Conservation (phyloP, 768 basidiomycete genomes). For the Pisolithus microcarpus region DNA sequence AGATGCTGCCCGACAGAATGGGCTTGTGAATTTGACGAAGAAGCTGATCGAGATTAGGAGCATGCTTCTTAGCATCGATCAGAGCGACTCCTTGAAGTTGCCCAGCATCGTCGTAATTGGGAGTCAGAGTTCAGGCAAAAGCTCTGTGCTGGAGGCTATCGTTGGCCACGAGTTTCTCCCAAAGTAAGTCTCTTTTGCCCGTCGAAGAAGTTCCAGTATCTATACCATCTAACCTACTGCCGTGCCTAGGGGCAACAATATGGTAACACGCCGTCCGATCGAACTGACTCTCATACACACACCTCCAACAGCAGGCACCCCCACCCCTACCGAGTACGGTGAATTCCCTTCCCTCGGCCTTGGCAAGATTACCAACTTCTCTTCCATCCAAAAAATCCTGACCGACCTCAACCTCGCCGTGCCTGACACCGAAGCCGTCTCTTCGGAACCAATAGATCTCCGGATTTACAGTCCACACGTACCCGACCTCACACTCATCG, state of each 20-base stretch:
- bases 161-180: conserved; percentile 98
- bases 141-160: conserved; percentile 92
- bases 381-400: conserved; percentile 85
- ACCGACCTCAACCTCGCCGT: conserved; percentile 95
- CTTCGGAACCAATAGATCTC: conserved; percentile 92
- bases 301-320: conserved; percentile 46
- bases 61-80: conserved; percentile 94
- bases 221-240: not conserved
- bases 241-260: conserved; percentile 80
- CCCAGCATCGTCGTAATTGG: conserved; percentile 98
- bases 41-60: conserved; percentile 95
- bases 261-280: conserved; percentile 98
- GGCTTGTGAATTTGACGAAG: conserved; percentile 86
- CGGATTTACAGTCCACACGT: conserved; percentile 94
- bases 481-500: conserved; percentile 95
- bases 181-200: conserved; percentile 55
- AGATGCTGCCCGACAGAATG: conserved; percentile 60
- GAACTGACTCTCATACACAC: conserved; percentile 96
- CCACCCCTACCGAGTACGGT: conserved; percentile 71
- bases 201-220: no score
- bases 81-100: conserved; percentile 87
- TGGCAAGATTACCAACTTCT: conserved; percentile 85
- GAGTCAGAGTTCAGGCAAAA: conserved; percentile 97
- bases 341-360: conserved; percentile 89
- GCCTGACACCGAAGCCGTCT: conserved; percentile 83